phyloP scores from a whole-genome alignment of 163 green algal species.

The Trebouxia gelatinosa region DNA sequence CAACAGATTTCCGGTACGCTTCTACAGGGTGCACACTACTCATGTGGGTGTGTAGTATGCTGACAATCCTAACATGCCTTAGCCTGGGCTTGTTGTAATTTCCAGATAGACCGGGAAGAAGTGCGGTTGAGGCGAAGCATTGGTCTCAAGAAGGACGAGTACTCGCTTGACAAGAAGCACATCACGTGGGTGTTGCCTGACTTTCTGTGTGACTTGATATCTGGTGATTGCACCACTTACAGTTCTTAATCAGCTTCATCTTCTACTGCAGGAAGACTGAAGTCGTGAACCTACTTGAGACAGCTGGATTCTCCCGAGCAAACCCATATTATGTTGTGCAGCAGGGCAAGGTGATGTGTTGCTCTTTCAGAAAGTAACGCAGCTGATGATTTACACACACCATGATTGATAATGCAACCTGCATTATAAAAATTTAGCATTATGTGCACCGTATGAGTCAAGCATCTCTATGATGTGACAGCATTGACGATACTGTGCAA shows the following conservation, averaged over 20 bases:
- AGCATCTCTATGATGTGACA: not conserved
- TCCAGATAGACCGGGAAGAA: constrained; percentile 84
- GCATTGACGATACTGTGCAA: not conserved
- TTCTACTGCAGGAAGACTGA: constrained; percentile 80
- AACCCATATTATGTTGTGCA: constrained; percentile 99
- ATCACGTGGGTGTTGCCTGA: constrained; percentile 61
- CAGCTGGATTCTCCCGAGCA: constrained; percentile 89
- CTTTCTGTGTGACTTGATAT: not conserved
- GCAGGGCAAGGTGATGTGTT: constrained; percentile 87
- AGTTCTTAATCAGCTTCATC: not conserved
- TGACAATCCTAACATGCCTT: too few species aligned
- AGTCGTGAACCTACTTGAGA: constrained; percentile 95
- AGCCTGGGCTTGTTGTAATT: too few species aligned
- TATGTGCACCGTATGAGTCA: not conserved
- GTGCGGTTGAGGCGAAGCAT: constrained; percentile 92
- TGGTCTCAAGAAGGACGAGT: constrained; percentile 95
- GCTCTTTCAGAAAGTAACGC: too few species aligned
- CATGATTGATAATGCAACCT: too few species aligned
- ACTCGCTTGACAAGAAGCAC: constrained; percentile 91
- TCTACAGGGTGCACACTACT: too few species aligned
- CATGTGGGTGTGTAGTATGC: not conserved
- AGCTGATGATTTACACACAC: too few species aligned
- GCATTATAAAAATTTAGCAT: too few species aligned
- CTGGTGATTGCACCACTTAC: not conserved
- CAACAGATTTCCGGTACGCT: constrained; percentile 80